Base-by-base conservation (phyloP, 805 yeast species). In the Wickerhamomyces strasburgensis region DNA sequence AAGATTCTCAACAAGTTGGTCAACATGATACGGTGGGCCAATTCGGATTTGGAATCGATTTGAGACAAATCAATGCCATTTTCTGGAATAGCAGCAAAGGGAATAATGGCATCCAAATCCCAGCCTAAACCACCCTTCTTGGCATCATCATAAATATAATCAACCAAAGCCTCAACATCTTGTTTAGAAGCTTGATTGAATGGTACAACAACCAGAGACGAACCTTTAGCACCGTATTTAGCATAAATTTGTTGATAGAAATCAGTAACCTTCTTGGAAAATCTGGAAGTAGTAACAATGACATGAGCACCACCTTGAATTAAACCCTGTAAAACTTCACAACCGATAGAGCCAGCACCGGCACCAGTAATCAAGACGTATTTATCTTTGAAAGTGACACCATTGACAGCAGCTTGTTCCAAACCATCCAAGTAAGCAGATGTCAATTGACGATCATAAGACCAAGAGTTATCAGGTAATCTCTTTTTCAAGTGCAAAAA, bases 31-130 rank as follows among this genome's bases (percentile, higher is more conserved):
- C 99, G 83, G 68, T 93, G 99, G 42, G 99, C 98, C 54, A 93
- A 78, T 70, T 93, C 98, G 40, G 97, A 87, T 65, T 80, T 86
- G 38, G 98, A 90, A 57, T 86, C 97, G 56, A 93, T 84, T 60
- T 75, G 75, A 57, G 88, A 96, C 58, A 93, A 67, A 65, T 95
- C 97, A 57, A 87, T 85, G 60, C 99, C 99, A 61, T 87, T 87
- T 72, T 93, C 99, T 51, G 99, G 98, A 56, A 93, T 90, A 44
- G 99, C 99, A 50, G 98, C 99, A 59, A 93, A 93, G 56, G 99
- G 99, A 62, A 93, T 78, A 48, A 93, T 77, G 49, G 78, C 94
- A 68, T 93, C 99, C 60, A 93, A 75, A 62, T 93, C 98, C 98
- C 98, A 90, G 40, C 94, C 96, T 52, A 90, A 77, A 67, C 96